phyloP scores from a whole-genome alignment of 2,329 filamentous ascomycete genomes.

The Dothiorella sarmentorum region DNA sequence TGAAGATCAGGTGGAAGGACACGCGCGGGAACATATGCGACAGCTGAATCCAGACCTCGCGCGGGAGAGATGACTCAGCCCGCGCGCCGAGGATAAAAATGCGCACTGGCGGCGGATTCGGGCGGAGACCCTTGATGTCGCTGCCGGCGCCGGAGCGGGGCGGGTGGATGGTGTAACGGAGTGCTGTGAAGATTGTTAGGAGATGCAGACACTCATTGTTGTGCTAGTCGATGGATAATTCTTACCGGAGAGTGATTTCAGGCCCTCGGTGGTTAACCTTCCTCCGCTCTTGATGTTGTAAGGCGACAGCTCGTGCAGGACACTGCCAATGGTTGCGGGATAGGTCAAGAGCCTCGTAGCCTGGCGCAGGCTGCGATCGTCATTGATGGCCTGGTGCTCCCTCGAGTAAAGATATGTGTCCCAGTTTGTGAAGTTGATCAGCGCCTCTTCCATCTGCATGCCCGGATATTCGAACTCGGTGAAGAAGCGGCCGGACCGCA shows the following conservation, averaged over 20 bases:
- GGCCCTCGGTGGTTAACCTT: slow-evolving; percentile 77
- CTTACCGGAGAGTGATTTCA: slow-evolving; percentile 90
- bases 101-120: slow-evolving; percentile 82
- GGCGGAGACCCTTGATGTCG: slow-evolving; percentile 73
- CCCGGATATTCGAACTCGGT: slow-evolving; percentile 91
- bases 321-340: slow-evolving; percentile 83
- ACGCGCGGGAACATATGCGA: slow-evolving; percentile 91
- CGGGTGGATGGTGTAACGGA: slow-evolving; percentile 91
- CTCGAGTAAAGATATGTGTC: slow-evolving; percentile 93
- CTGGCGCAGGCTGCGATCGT: slow-evolving; percentile 86
- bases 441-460: slow-evolving; percentile 83
- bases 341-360: slow-evolving; percentile 92
- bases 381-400: slow-evolving; percentile 86
- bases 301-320: slow-evolving; percentile 90
- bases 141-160: slow-evolving; percentile 71
- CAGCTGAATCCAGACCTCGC: slow-evolving; percentile 90
- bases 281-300: slow-evolving; percentile 75
- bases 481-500: slow-evolving; percentile 86
- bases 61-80: slow-evolving; percentile 93
- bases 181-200: slow-evolving; percentile 53
- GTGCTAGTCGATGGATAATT: slow-evolving; percentile 22
- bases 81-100: slow-evolving; percentile 92
- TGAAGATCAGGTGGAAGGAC: slow-evolving; percentile 88
- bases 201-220: too few species aligned
- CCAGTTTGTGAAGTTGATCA: slow-evolving; percentile 98